Evolutionary conservation across 2,329 filamentous ascomycete genomes (phyloP).

Genomic region (Diaporthe sp.): DNA sequence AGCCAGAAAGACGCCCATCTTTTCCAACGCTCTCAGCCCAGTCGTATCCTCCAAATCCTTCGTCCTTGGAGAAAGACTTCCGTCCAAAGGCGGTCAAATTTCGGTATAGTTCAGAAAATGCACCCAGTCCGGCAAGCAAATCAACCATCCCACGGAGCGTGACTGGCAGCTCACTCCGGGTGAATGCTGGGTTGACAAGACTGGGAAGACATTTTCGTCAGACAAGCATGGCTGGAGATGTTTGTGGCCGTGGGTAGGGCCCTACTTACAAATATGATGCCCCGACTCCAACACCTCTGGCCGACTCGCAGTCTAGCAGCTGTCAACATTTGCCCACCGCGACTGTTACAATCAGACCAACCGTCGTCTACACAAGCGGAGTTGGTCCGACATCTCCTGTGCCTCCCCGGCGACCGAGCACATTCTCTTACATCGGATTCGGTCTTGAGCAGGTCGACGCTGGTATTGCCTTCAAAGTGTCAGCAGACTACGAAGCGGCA

Average conservation of each 20-base stretch:
- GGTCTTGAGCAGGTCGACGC: not conserved
- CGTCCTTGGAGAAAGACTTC: not conserved
- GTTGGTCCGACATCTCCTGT: not conserved
- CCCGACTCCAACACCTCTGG: not conserved
- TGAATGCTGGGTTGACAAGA: not conserved
- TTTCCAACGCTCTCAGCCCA: not conserved
- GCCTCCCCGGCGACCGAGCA: not conserved
- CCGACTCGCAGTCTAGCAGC: not conserved
- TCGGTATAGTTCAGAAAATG: not conserved
- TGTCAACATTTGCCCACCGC: not conserved
- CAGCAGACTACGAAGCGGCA: not conserved
- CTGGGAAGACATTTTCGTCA: not conserved
- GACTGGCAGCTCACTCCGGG: slow-evolving; percentile 3
- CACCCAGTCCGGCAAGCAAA: not conserved
- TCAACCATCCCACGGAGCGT: not conserved
- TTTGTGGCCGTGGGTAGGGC: not conserved
- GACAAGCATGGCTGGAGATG: not conserved
- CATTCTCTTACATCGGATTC: not conserved
- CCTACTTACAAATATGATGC: not conserved
- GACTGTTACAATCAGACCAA: not conserved
- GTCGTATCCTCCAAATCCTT: not conserved
- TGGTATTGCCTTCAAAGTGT: not conserved
- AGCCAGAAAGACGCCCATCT: not conserved
- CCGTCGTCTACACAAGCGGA: not conserved
- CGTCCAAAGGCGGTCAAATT: not conserved